Percentiles rank a stretch among this genome's conserved stretches.
phyloP scores from a whole-genome alignment of 768 basidiomycete species.

The Rhodotorula paludigena region DNA sequence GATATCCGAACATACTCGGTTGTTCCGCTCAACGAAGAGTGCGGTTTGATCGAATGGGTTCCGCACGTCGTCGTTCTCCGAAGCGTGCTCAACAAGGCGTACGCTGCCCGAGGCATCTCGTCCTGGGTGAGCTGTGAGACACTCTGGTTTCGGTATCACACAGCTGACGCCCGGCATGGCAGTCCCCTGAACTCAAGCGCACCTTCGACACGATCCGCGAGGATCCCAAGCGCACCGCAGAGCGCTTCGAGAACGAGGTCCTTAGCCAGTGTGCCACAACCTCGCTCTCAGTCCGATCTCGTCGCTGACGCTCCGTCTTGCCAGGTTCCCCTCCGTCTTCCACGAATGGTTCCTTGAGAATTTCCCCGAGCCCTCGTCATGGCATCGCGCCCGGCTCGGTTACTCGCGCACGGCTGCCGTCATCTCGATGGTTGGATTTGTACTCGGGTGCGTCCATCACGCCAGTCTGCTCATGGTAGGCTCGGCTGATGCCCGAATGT shows the following conservation, averaged over 20 bases:
- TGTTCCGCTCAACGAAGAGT: conserved; percentile 94
- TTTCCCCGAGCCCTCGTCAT: conserved; percentile 92
- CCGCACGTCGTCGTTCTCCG: conserved; percentile 82
- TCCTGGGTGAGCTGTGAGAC: conserved; percentile 52
- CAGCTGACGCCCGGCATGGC: not conserved
- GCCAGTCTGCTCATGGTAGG: not conserved
- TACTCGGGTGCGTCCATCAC: conserved; percentile 66
- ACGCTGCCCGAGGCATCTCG: conserved; percentile 55
- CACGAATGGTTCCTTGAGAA: conserved; percentile 97
- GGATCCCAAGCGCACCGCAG: conserved; percentile 41
- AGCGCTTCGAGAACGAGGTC: conserved; percentile 52
- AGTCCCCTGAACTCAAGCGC: conserved; percentile 46
- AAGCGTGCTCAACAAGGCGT: conserved; percentile 63
- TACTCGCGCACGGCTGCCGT: conserved; percentile 89
- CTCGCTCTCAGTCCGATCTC: not conserved
- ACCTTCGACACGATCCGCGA: conserved; percentile 43
- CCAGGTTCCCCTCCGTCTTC: conserved; percentile 75
- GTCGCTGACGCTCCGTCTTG: conserved; percentile 9
- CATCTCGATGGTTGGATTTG: conserved; percentile 98
- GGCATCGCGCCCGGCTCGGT: conserved; percentile 79
- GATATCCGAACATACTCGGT: conserved; percentile 97
- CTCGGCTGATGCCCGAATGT: not conserved
- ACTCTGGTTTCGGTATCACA: not conserved
- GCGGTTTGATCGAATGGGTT: conserved; percentile 98
- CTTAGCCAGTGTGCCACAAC: conserved; percentile 55